A percentile compares a stretch with the other conserved stretches of the same genome.
Conservation (phyloP, 176 grass and related monocot genomes). For the Cenchrus americanus region DNA sequence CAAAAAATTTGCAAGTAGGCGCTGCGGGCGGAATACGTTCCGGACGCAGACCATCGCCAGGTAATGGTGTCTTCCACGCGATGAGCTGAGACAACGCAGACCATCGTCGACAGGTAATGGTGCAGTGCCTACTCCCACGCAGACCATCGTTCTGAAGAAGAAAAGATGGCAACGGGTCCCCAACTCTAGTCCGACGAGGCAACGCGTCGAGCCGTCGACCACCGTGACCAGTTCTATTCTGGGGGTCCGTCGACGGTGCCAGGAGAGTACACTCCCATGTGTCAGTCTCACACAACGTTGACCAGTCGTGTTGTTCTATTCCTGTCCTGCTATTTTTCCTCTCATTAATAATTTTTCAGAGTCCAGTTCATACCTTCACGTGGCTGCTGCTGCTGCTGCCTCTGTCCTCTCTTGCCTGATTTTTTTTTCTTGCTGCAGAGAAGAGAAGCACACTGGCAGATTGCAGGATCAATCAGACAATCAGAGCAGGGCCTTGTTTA, state of each 20-base stretch:
- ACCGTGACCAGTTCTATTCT: neutral
- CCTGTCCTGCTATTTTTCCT: neutral
- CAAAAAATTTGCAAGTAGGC: no score
- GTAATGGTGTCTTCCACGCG: no score
- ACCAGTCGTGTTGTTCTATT: neutral
- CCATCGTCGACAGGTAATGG: no score
- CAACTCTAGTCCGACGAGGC: neutral
- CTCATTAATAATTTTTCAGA: neutral
- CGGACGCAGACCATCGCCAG: no score
- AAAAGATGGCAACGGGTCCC: neutral
- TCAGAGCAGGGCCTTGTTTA: no score
- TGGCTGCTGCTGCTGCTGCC: neutral
- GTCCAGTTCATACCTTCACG: neutral
- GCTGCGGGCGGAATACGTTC: no score
- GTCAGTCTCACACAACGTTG: neutral
- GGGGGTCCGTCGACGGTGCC: neutral
- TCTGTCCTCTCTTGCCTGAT: neutral
- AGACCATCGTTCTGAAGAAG: no score
- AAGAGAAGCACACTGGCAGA: no score
- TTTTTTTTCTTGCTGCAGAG: constrained; percentile 10
- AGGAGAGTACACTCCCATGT: neutral
- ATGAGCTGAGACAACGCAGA: no score
- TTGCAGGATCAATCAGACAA: neutral
- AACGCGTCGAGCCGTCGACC: constrained; percentile 14
- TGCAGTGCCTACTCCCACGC: no score